Evolutionary conservation across 768 basidiomycete species (phyloP), one percentile per base, ranked within the genome.

Genomic region (Sarcodon aspratus): DNA sequence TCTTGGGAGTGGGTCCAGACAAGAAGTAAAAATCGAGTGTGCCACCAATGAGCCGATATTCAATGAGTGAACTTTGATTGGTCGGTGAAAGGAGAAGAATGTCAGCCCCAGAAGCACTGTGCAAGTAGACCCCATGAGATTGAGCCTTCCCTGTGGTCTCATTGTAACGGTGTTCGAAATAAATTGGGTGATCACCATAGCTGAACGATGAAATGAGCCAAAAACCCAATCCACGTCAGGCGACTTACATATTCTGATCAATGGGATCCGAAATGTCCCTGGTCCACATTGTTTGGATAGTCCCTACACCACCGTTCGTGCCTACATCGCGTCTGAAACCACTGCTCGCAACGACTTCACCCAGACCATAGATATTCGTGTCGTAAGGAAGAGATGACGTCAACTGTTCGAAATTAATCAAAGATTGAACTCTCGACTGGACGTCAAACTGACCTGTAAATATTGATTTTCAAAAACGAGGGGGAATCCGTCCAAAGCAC

Each of bases 401-500:
- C 15, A 90, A 53, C 79, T 80, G 51, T 1, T 27, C 21, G 38
- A 2, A 18, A 18, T 37, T 38, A 33, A 17, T 7, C 31, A 36
- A 36, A 45, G 11, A n/a, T n/a, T n/a, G n/a, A 45, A 32, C 31
- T 9, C 21, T 12, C 9, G 45, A 13, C 36, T 5, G 35, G 9
- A 12, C 34, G 27, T n/a, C 18, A 12, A 9, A 32, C 51, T 45
- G 49, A 78, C 77, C 72, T 88, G 84, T 17, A 90, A 70, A 59
- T 87, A 89, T 57, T 82, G 82, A 52, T 89, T 78, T 55, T 89
- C 85, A 56, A 89, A 89, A 10, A 90, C 75, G 9, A 90, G 66
- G 0, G 79, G 75, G 50, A 85, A 84, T 0, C 73, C 79, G 48
- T 79, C 70, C 13, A 88, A 66, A 2, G 74, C 72, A 0, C 79